Conservation (phyloP, 2,329 filamentous ascomycete species). For the Verticillium longisporum region DNA sequence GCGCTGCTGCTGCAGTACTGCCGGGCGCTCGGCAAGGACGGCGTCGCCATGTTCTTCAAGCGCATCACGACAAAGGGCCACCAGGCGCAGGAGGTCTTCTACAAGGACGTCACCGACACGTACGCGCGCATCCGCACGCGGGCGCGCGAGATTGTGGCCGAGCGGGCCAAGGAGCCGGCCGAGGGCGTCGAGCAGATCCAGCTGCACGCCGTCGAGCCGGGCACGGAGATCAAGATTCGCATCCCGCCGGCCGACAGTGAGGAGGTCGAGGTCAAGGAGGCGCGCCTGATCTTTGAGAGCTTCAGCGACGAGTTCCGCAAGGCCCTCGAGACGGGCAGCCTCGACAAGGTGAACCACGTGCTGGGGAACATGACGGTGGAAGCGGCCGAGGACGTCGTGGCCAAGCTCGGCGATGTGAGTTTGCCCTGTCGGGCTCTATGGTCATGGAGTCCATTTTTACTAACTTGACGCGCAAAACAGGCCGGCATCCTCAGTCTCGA, state of each 20-base stretch:
- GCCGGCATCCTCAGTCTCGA: slow-evolving; percentile 87
- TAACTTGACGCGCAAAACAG: slow-evolving; percentile 24
- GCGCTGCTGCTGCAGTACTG: slow-evolving; percentile 92
- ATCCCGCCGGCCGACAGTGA: slow-evolving; percentile 66
- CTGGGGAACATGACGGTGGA: slow-evolving; percentile 83
- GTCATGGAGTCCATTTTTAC: slow-evolving; percentile 5
- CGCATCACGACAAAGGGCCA: slow-evolving; percentile 85
- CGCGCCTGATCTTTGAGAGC: slow-evolving; percentile 70
- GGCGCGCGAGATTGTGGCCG: slow-evolving; percentile 60
- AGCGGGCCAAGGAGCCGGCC: slow-evolving; percentile 42
- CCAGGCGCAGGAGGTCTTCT: slow-evolving; percentile 84
- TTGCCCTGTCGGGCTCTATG: not conserved
- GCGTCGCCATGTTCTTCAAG: slow-evolving; percentile 91
- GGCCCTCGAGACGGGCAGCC: slow-evolving; percentile 78
- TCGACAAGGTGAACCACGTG: slow-evolving; percentile 57
- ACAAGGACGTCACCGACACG: slow-evolving; percentile 85
- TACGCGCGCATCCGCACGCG: slow-evolving; percentile 76
- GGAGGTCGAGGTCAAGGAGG: slow-evolving; percentile 56
- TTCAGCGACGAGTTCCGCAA: slow-evolving; percentile 77
- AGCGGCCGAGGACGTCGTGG: slow-evolving; percentile 80
- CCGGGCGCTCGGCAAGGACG: slow-evolving; percentile 78
- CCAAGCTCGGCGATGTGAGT: slow-evolving; percentile 63
- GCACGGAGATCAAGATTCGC: slow-evolving; percentile 76
- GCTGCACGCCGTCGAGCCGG: slow-evolving; percentile 84
- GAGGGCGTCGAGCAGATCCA: slow-evolving; percentile 90